Base-by-base conservation (phyloP, 2,329 filamentous ascomycete species). In the Thelonectria rubi region DNA sequence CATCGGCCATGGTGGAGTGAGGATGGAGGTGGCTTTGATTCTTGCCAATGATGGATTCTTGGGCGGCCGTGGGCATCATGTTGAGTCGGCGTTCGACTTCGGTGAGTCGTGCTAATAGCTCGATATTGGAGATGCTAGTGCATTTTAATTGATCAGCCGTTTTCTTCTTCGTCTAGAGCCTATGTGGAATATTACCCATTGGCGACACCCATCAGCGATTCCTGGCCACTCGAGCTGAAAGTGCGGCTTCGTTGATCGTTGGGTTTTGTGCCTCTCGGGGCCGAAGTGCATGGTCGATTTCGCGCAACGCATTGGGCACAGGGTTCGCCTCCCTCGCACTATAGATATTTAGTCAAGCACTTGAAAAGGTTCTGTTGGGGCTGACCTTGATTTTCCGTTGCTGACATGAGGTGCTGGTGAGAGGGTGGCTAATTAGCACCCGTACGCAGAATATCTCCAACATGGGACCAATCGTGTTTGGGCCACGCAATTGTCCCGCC, bases 271-370 rank as follows among this genome's bases (percentile, higher is more conserved):
- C 60, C 56, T 55, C 58, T 58, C 5, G 55, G 55, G 18, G 52
- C 55, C 20, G 65, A 59, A 10, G 54, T 37, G 26, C 65, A 67
- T 21, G 52, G 48, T 3, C 54, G 49, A n/a, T 65, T 55, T 47
- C 61, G 65, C 9, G 53, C 52, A 4, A 65, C 17, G 12, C 65
- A 67, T 54, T 56, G 63, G 2, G 50, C 51, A 11, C 65, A 67
- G 10, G 65, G 65, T 21, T 65, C 65, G 24, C 63, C 65, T 10
- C 63, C 65, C 8, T 67, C 63, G 34, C 65, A 67, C 65, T 66
- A 18, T 21, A 14, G 3, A 26, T 14, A 39, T 14, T 17, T 21
- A 47, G 40, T 12, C 20, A 26, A 7, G 5, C 15, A 7, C 11
- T 14, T 8, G 5, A 4, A 21, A 12, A 11, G 14, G 5, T 4